Evolutionary conservation across 495 filamentous ascomycete genomes (phyloP).

Genomic region (Schizothecium vesticola): DNA sequence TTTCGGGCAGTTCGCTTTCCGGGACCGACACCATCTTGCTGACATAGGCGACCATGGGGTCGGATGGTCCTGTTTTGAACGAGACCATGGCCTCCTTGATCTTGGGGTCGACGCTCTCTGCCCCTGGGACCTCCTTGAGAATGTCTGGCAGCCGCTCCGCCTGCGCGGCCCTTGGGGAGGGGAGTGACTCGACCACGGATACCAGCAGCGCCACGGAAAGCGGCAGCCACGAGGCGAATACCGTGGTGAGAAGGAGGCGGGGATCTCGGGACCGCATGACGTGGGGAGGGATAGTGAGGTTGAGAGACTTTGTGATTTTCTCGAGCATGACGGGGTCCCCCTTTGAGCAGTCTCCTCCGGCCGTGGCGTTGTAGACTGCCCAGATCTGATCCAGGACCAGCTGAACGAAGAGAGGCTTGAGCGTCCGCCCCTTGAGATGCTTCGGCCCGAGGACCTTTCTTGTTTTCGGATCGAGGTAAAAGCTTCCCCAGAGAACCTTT

Average conservation of each 20-base stretch:
- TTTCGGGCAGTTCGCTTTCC: conserved; percentile 79
- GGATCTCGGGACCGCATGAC: conserved; percentile 81
- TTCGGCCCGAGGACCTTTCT: conserved; percentile 86
- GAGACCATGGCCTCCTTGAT: conserved; percentile 74
- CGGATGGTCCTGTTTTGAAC: conserved; percentile 61
- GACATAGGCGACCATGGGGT: conserved; percentile 88
- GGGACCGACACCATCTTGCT: conserved; percentile 98
- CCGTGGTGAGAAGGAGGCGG: conserved; percentile 70
- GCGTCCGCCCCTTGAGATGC: conserved; percentile 81
- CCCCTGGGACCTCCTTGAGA: conserved; percentile 74
- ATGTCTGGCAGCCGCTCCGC: conserved; percentile 72
- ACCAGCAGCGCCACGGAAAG: conserved; percentile 89
- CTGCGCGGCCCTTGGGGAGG: conserved; percentile 80
- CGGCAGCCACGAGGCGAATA: conserved; percentile 88
- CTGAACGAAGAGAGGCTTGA: conserved; percentile 98
- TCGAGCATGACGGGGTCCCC: conserved; percentile 79
- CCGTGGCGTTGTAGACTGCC: conserved; percentile 93
- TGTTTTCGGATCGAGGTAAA: conserved; percentile 93
- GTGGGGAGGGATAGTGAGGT: conserved; percentile 75
- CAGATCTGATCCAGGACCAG: conserved; percentile 93
- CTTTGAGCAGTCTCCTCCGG: conserved; percentile 72
- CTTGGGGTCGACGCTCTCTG: conserved; percentile 57
- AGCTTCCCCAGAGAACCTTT: conserved; percentile 96
- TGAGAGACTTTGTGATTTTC: conserved; percentile 90
- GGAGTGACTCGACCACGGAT: conserved; percentile 87